Conservation (phyloP, 2,329 filamentous ascomycete species). For the Neodidymelliopsis sp. region DNA sequence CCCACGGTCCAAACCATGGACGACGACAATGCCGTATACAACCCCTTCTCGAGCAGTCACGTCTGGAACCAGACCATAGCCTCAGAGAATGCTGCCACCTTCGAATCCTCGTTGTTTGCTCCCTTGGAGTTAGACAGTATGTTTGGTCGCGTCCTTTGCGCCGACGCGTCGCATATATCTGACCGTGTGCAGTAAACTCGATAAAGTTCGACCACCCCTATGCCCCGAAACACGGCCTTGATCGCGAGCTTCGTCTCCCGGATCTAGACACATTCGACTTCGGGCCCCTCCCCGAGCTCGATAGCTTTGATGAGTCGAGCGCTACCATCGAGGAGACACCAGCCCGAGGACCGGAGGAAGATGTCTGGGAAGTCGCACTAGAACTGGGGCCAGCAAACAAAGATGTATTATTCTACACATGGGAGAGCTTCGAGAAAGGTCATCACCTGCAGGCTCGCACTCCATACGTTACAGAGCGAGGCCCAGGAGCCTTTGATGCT, state of each 20-base stretch:
- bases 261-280: conserved; percentile 52
- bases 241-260: conserved; percentile 47
- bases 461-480: conserved; percentile 73
- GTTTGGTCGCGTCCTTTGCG: conserved; percentile 34
- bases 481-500: conserved; percentile 71
- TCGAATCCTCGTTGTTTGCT: conserved; percentile 43
- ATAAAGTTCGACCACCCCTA: conserved; percentile 52
- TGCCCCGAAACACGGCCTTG: conserved; percentile 45
- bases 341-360: conserved; percentile 37
- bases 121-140: conserved; percentile 47
- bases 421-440: conserved; percentile 69
- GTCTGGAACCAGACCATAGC: conserved; percentile 65
- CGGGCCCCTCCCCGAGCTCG: conserved; percentile 46
- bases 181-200: conserved; percentile 40
- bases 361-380: conserved; percentile 51
- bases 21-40: conserved; percentile 52
- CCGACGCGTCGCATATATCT: conserved; percentile 35
- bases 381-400: conserved; percentile 43
- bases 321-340: conserved; percentile 38
- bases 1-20: conserved; percentile 15
- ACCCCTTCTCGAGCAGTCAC: conserved; percentile 70
- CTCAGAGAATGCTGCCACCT: conserved; percentile 31
- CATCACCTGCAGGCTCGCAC: conserved; percentile 53
- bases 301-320: conserved; percentile 41
- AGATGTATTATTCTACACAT: conserved; percentile 63